Percentiles rank a stretch among this genome's conserved stretches.
Evolutionary conservation across 2,329 filamentous ascomycete species (phyloP).

Genomic region (Aspergillus sp.): DNA sequence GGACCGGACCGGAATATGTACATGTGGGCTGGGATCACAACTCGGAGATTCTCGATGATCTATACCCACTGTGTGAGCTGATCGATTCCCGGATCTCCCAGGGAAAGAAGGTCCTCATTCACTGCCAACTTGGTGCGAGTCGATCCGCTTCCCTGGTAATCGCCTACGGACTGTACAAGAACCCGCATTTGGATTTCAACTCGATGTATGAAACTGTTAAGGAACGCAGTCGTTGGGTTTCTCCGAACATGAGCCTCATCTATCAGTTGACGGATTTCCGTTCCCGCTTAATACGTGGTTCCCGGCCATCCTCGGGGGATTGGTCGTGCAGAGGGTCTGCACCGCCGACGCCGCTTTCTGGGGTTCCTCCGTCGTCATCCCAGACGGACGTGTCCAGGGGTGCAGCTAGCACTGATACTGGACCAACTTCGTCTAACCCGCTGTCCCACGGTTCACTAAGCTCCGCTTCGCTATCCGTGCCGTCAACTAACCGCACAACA

Average conservation of each 20-base stretch:
- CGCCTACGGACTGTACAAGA: constrained; percentile 65
- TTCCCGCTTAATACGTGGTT: constrained; percentile 36
- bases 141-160: constrained; percentile 66
- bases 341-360: constrained; percentile 27
- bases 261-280: constrained; percentile 68
- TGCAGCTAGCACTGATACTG: constrained; percentile 13
- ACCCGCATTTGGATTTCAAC: constrained; percentile 61
- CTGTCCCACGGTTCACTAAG: constrained; percentile 25
- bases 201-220: constrained; percentile 66
- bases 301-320: constrained; percentile 33
- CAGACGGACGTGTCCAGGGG: constrained; percentile 13
- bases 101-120: constrained; percentile 61
- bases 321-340: constrained; percentile 36
- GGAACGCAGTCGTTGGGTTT: constrained; percentile 65
- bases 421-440: constrained; percentile 18
- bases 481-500: constrained; percentile 23
- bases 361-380: not conserved
- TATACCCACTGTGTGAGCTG: constrained; percentile 58
- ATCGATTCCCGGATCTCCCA: constrained; percentile 60
- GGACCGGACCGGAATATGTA: constrained; percentile 60
- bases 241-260: constrained; percentile 68
- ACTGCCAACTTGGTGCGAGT: constrained; percentile 66
- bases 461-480: constrained; percentile 25
- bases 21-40: constrained; percentile 68
- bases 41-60: constrained; percentile 64